phyloP scores from a whole-genome alignment of 2,329 filamentous ascomycete genomes.

The Penicillium sumatraense region DNA sequence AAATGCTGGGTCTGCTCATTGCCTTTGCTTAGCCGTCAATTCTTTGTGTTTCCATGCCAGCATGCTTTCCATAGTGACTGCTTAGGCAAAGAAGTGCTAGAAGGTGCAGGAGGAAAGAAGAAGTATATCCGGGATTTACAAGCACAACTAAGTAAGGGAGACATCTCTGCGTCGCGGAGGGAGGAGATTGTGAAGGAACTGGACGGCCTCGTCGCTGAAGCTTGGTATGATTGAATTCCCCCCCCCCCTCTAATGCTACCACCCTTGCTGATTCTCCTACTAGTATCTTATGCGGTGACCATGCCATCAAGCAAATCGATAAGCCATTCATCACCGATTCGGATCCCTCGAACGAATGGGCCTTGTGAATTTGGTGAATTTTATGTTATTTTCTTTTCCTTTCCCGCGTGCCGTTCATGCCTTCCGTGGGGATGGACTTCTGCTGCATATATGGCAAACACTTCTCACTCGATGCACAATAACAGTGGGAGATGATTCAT shows the following conservation, averaged over 20 bases:
- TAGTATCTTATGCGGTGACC: conserved; percentile 91
- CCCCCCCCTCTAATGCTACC: not conserved
- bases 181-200: conserved; percentile 86
- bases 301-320: conserved; percentile 92
- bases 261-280: conserved; percentile 33
- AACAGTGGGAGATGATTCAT: not conserved
- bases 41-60: conserved; percentile 98
- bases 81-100: conserved; percentile 81
- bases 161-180: conserved; percentile 70
- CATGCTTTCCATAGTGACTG: conserved; percentile 98
- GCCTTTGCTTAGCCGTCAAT: conserved; percentile 85
- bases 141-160: conserved; percentile 76
- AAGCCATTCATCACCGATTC: conserved; percentile 81
- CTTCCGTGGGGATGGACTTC: not conserved
- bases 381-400: not conserved
- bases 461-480: not conserved
- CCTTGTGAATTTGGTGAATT: conserved; percentile 51
- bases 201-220: conserved; percentile 86
- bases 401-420: not conserved
- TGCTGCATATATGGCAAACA: not conserved
- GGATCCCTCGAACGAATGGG: conserved; percentile 83
- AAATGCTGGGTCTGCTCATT: conserved; percentile 87
- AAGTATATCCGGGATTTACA: conserved; percentile 85
- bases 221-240: conserved; percentile 68
- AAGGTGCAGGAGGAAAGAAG: conserved; percentile 77